Evolutionary conservation across 2,329 filamentous ascomycete species (phyloP).

Genomic region (Rhynchosporium graminicola): DNA sequence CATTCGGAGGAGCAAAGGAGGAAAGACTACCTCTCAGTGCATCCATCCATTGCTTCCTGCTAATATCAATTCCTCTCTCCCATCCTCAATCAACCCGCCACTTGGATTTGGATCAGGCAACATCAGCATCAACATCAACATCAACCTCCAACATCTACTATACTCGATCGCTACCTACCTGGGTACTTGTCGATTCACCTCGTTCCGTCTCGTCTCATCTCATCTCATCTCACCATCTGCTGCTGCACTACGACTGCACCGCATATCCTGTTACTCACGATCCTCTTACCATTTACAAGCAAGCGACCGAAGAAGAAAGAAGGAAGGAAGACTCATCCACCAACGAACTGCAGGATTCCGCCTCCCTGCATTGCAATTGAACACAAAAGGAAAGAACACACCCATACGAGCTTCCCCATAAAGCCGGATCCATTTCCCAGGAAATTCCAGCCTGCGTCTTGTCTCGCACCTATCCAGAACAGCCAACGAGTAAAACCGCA

Average conservation of each 20-base stretch:
- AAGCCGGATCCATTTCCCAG: conserved; percentile 15
- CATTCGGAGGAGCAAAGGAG: conserved; percentile 22
- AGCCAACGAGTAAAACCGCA: background rate
- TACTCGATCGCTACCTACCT: too few species aligned
- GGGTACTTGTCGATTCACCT: conserved; percentile 4
- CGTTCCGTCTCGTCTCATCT: conserved; percentile 13
- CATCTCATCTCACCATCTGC: conserved; percentile 9
- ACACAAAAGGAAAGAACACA: conserved; percentile 3
- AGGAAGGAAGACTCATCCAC: conserved; percentile 13
- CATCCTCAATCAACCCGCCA: conserved; percentile 15
- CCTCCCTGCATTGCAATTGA: conserved; percentile 11
- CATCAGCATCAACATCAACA: too few species aligned
- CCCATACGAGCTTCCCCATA: background rate
- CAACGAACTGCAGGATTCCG: background rate
- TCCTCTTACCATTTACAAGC: background rate
- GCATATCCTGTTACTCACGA: conserved; percentile 15
- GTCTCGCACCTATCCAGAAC: background rate
- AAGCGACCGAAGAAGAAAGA: conserved; percentile 1
- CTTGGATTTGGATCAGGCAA: too few species aligned
- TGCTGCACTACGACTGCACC: conserved; percentile 5
- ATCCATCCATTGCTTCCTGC: conserved; percentile 19
- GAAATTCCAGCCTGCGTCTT: too few species aligned
- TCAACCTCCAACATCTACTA: too few species aligned
- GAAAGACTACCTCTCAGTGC: conserved; percentile 26
- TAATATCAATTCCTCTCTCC: conserved; percentile 11